Evolutionary conservation across 495 filamentous ascomycete genomes (phyloP).

Genomic region (Daldinia vernicosa): DNA sequence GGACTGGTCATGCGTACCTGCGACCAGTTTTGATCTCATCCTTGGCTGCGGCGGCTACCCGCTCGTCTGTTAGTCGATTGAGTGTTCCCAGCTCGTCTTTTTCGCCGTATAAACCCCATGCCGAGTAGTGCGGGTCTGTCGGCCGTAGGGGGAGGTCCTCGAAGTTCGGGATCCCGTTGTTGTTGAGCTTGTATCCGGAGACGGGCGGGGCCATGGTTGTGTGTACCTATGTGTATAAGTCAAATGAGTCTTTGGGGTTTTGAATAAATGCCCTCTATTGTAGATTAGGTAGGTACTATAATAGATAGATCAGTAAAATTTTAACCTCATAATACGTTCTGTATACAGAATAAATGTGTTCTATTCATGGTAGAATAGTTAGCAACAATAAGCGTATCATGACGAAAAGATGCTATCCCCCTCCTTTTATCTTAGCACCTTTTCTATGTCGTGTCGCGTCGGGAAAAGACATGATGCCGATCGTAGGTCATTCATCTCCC

Average conservation of each 20-base stretch:
- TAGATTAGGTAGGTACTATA: background rate
- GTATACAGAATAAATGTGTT: background rate
- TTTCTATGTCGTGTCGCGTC: background rate
- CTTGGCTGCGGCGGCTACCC: slow-evolving; percentile 55
- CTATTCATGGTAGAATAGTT: background rate
- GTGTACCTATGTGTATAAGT: background rate
- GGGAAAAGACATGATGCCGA: background rate
- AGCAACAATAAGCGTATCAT: background rate
- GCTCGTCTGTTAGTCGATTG: slow-evolving; percentile 56
- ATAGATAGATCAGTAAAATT: background rate
- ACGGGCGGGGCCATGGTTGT: slow-evolving; percentile 42
- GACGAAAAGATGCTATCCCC: slow-evolving; percentile 7
- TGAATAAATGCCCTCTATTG: background rate
- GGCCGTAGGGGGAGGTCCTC: slow-evolving; percentile 55
- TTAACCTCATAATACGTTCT: background rate
- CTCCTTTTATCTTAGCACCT: background rate
- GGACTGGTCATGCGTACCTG: slow-evolving; percentile 30
- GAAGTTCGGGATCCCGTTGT: slow-evolving; percentile 55
- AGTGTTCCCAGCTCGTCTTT: slow-evolving; percentile 59
- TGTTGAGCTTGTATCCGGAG: slow-evolving; percentile 50
- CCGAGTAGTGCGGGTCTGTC: slow-evolving; percentile 53
- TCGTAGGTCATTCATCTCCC: slow-evolving; percentile 6
- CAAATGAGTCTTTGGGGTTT: background rate
- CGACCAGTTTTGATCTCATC: slow-evolving; percentile 62
- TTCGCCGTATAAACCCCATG: slow-evolving; percentile 61